A percentile compares a stretch with the other conserved stretches of the same genome.
phyloP scores from a whole-genome alignment of 495 filamentous ascomycete genomes.

The Tuber brumale region DNA sequence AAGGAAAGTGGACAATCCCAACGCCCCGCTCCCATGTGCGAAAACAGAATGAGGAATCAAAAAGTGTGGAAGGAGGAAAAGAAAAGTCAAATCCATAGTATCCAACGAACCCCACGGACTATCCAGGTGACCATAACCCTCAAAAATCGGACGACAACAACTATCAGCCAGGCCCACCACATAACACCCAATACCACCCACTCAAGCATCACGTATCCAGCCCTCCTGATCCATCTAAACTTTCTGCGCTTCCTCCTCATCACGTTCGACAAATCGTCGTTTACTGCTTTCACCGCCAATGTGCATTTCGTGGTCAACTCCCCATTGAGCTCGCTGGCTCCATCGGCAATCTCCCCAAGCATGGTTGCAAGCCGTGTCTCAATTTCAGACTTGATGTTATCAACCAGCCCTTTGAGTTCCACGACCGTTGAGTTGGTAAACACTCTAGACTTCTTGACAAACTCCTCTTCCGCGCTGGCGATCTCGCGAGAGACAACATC shows the following conservation, averaged over 20 bases:
- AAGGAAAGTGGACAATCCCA: conserved; percentile 3
- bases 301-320: conserved; percentile 32
- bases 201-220: conserved; percentile 45
- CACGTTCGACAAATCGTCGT: conserved; percentile 33
- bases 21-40: conserved; percentile 10
- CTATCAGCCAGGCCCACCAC: conserved; percentile 49
- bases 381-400: conserved; percentile 21
- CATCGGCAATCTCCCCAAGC: conserved; percentile 29
- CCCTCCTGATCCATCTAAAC: conserved; percentile 37
- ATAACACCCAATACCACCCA: conserved; percentile 48
- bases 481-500: conserved; percentile 23
- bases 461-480: conserved; percentile 14
- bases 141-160: conserved; percentile 43
- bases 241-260: conserved; percentile 33
- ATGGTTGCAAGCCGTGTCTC: conserved; percentile 18
- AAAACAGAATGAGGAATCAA: conserved; percentile 7
- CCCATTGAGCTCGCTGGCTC: conserved; percentile 28
- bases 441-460: conserved; percentile 23
- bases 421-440: conserved; percentile 29
- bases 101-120: conserved; percentile 28
- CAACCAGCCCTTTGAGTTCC: conserved; percentile 18
- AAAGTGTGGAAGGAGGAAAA: conserved; percentile 9
- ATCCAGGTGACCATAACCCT: conserved; percentile 26
- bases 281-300: conserved; percentile 33
- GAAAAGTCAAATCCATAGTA: conserved; percentile 44